phyloP scores from a whole-genome alignment of 441 rosid genomes.

The Pelargonium exstipulatum region DNA sequence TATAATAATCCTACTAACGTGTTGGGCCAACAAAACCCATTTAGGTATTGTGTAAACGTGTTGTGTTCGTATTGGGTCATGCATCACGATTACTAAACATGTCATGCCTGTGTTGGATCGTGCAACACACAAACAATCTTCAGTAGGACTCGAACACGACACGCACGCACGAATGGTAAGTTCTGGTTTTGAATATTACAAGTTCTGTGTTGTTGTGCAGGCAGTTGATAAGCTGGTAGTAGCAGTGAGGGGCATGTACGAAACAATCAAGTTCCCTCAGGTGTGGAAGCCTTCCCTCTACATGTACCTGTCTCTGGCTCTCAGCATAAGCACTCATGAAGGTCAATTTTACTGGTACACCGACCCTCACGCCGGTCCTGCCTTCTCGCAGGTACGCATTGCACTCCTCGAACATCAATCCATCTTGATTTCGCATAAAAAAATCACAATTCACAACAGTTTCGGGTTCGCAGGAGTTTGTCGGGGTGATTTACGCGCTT shows the following conservation, averaged over 20 bases:
- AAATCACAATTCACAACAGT: not conserved
- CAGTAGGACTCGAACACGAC: too few relatives aligned
- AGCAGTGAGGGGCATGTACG: constrained; percentile 46
- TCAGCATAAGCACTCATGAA: constrained; percentile 74
- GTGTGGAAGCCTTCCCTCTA: constrained; percentile 83
- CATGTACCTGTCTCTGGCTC: constrained; percentile 68
- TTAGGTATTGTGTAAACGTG: too few relatives aligned
- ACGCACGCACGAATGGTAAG: too few relatives aligned
- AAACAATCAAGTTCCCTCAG: constrained; percentile 55
- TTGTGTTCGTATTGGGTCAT: too few relatives aligned
- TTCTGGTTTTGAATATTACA: too few relatives aligned
- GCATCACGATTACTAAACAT: too few relatives aligned
- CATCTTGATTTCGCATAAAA: not conserved
- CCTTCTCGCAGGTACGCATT: constrained; percentile 55
- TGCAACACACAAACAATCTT: too few relatives aligned
- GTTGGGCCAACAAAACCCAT: not conserved
- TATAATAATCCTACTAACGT: too few relatives aligned
- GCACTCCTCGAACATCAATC: not conserved
- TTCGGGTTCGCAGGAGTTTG: constrained; percentile 43
- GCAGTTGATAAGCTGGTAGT: constrained; percentile 35
- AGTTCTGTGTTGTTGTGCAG: constrained; percentile 23
- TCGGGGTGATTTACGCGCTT: constrained; percentile 58
- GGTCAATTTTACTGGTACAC: constrained; percentile 89
- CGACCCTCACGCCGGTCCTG: constrained; percentile 66
- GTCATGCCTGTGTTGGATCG: too few relatives aligned